Evolutionary conservation across 176 grass and related monocot species (phyloP).

Genomic region (Rhynchospora tenuis): DNA sequence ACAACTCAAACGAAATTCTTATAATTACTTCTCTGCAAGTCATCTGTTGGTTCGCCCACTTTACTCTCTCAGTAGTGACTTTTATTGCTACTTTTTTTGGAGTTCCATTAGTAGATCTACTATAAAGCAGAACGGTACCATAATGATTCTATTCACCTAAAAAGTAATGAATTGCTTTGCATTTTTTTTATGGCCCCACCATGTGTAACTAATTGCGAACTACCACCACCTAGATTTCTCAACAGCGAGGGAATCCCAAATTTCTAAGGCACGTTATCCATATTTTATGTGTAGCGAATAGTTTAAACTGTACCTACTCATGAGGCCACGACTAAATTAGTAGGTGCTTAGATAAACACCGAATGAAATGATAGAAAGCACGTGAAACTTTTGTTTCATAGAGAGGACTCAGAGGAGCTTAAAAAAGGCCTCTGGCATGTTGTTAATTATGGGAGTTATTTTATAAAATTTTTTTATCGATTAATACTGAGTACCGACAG

Average conservation of each 20-base stretch:
- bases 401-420: not conserved
- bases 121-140: not conserved
- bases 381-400: conserved; percentile 12
- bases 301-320: not conserved
- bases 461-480: not conserved
- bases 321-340: not conserved
- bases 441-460: not conserved
- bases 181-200: conserved; percentile 1
- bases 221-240: not conserved
- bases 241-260: not conserved
- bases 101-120: not conserved
- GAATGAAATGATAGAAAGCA: conserved; percentile 2
- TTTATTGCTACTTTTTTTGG: conserved; percentile 5
- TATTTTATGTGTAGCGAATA: not conserved
- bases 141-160: conserved; percentile 14
- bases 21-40: not conserved
- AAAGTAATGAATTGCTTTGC: not conserved
- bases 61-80: not conserved
- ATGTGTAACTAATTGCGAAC: conserved; percentile 22
- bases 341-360: not conserved
- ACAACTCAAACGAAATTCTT: not conserved
- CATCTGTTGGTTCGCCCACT: not conserved
- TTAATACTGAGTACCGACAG: not conserved
- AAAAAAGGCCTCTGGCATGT: conserved; percentile 14
- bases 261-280: not conserved